A percentile compares a stretch with the other conserved stretches of the same genome.
These are phyloP conservation scores for Isochrysis galbana DNA, from an alignment of 78 protist genomes.

Conservation along the genomic window DNA sequence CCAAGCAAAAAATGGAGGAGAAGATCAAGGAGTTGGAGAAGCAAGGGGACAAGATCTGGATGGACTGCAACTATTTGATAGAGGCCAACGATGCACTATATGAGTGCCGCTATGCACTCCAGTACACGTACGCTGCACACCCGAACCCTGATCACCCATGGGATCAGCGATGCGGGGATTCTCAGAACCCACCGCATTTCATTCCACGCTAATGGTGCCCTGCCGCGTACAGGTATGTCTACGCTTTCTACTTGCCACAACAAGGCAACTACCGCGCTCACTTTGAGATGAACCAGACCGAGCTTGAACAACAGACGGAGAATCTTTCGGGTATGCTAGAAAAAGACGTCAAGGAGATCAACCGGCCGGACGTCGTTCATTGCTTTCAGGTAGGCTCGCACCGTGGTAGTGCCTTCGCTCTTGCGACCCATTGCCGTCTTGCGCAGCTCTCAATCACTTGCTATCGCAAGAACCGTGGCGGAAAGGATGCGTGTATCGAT, in stretches of 20 bases:
- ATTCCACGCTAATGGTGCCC: too few species aligned
- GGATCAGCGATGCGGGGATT: too few species aligned
- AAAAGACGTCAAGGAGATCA: neutral
- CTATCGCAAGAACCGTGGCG: too few species aligned
- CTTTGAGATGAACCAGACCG: slow-evolving; percentile 59
- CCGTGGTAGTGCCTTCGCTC: too few species aligned
- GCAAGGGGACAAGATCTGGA: neutral
- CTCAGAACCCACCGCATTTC: too few species aligned
- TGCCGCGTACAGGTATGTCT: slow-evolving; percentile 49
- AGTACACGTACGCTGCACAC: slow-evolving; percentile 60
- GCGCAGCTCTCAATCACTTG: too few species aligned
- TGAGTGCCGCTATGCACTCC: slow-evolving; percentile 55
- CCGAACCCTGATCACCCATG: too few species aligned
- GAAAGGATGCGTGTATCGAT: too few species aligned
- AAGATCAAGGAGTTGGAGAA: slow-evolving; percentile 34
- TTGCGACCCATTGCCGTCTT: too few species aligned
- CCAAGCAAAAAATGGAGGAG: neutral
- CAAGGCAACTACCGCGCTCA: slow-evolving; percentile 42
- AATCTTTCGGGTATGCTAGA: neutral
- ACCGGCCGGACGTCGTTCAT: neutral
- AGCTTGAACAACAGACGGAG: neutral
- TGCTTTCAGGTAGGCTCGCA: too few species aligned
- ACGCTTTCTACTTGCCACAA: slow-evolving; percentile 36
- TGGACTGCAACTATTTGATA: slow-evolving; percentile 52
- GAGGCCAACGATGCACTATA: slow-evolving; percentile 23